Base-by-base conservation (phyloP, 331 rosid genomes). In the Phaseolus coccineus region DNA sequence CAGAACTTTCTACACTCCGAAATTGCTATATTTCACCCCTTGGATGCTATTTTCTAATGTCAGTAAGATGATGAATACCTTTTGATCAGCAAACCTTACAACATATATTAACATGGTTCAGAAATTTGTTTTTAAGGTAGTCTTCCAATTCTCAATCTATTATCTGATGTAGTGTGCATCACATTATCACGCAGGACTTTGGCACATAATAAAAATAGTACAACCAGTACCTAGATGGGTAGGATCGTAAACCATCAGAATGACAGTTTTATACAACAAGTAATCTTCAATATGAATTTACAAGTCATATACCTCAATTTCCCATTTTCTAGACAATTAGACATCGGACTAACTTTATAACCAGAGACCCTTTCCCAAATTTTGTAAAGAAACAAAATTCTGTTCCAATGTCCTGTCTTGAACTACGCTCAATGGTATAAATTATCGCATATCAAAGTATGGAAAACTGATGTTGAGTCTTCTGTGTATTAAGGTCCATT, bases 81-180 rank as follows among this genome's bases (percentile, higher is more conserved):
- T 39, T 39, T 35, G 13, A 12, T 19, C 39, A 33, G 72, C 10
- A 77, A 77, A 14, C 44, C 37, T 77, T 65, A 37, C 2, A 33
- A 31, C 37, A 48, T 37, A 19, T 39, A 39, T 52, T 77, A 40
- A 24, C 16, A 30, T 63, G 53, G 50, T 33, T 19, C 44, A 63
- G 51, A 63, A 48, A 75, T 27, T 61, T 61, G 59, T 53, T 76
- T 58, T 56, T 25, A 9, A 56, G 13, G 62, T 8, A 55, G 63
- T 24, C 22, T 19, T 4, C 33, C 39, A 35, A 35, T 35, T 35
- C 39, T 35, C 39, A 35, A 56, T 13, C 63, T 8, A 56, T 24
- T 22, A 30, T 53, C 4, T 39, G 44, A 39, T 39, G 44, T 19
- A 7, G 28, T 53, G 4, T 53, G 59, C 28, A 19, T 53, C 59